Evolutionary conservation across 2,329 filamentous ascomycete species (phyloP).

Genomic region (Aspergillus fijiensis): DNA sequence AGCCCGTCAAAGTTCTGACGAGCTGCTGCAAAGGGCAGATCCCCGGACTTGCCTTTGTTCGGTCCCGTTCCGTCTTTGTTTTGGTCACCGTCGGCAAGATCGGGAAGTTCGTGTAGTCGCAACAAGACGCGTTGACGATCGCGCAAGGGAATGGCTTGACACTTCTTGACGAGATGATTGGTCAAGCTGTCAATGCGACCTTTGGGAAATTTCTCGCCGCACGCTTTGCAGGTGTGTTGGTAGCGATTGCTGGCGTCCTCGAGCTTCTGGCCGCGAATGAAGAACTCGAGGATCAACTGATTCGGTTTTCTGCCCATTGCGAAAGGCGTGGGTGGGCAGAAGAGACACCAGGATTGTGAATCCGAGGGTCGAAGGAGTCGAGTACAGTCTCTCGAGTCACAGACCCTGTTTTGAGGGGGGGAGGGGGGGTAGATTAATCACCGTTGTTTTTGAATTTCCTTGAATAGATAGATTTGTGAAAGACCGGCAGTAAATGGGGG

Average conservation of each 20-base stretch:
- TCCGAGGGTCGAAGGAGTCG: slow-evolving; percentile 1
- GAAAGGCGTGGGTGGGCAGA: slow-evolving; percentile 16
- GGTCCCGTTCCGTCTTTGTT: slow-evolving; percentile 41
- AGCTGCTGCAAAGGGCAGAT: slow-evolving; percentile 44
- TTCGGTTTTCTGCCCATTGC: slow-evolving; percentile 82
- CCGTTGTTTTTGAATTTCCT: not conserved
- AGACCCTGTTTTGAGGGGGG: not conserved
- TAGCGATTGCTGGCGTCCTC: slow-evolving; percentile 90
- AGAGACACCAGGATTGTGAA: slow-evolving; percentile 10
- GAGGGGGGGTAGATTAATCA: not conserved
- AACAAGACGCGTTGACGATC: slow-evolving; percentile 75
- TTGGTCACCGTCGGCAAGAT: slow-evolving; percentile 45
- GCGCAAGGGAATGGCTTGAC: slow-evolving; percentile 70
- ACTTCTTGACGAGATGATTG: slow-evolving; percentile 81
- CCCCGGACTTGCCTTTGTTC: slow-evolving; percentile 37
- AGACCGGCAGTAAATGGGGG: not conserved
- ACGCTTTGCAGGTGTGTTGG: slow-evolving; percentile 84
- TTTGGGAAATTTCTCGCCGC: slow-evolving; percentile 86
- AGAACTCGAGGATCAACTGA: slow-evolving; percentile 81
- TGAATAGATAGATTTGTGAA: not conserved
- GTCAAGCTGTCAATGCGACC: slow-evolving; percentile 81
- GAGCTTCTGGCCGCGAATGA: slow-evolving; percentile 81
- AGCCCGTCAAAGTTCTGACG: slow-evolving; percentile 73
- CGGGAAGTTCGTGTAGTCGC: slow-evolving; percentile 68
- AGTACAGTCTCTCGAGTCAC: not conserved